Conservation (phyloP, 805 yeast species). For the Kuraishia hungarica region DNA sequence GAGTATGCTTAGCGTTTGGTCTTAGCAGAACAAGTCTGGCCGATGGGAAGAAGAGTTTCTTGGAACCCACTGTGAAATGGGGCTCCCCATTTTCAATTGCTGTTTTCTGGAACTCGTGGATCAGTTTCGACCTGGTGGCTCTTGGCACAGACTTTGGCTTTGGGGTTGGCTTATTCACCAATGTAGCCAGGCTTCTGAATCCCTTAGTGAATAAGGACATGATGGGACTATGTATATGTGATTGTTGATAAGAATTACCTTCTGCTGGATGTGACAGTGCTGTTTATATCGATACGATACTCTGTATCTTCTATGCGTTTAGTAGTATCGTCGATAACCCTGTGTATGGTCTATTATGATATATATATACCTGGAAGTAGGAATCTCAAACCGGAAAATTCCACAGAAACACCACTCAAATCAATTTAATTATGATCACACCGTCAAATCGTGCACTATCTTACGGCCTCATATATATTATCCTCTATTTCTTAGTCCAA, state of each 20-base stretch:
- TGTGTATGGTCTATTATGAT: too few species aligned
- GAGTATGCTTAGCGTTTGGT: constrained; percentile 95
- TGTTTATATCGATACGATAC: too few species aligned
- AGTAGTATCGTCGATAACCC: too few species aligned
- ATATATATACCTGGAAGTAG: too few species aligned
- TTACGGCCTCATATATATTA: neutral
- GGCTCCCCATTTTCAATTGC: constrained; percentile 57
- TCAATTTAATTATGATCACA: too few species aligned
- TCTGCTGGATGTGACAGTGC: too few species aligned
- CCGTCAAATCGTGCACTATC: neutral
- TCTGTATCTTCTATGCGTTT: too few species aligned
- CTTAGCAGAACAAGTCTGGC: constrained; percentile 74
- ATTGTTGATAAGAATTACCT: too few species aligned
- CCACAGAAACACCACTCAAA: neutral
- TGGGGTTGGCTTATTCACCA: neutral
- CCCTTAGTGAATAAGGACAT: neutral
- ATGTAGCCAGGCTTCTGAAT: neutral
- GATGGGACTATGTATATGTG: neutral
- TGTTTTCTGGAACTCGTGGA: constrained; percentile 21
- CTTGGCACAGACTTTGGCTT: neutral
- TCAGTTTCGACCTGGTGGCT: neutral
- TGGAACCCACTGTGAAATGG: constrained; percentile 78
- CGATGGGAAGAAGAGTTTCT: constrained; percentile 73
- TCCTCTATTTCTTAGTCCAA: neutral
- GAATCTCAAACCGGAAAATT: neutral